These are phyloP conservation scores for Trichoderma sp. DNA, from an alignment of 2,329 filamentous ascomycete genomes.

Conservation along the genomic window DNA sequence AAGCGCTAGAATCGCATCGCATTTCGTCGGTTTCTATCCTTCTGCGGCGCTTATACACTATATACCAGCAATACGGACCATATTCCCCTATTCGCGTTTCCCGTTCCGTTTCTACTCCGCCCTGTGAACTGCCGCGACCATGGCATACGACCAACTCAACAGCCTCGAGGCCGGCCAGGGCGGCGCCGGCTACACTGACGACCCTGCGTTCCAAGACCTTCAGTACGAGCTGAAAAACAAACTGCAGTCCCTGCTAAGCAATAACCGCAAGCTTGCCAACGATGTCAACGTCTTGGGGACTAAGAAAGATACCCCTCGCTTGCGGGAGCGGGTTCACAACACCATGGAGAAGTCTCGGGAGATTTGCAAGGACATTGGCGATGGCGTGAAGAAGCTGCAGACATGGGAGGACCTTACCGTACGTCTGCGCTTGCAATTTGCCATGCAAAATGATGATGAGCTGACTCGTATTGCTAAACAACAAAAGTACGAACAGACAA, in stretches of 20 bases:
- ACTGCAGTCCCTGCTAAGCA: conserved; percentile 84
- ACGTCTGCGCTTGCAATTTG: conserved; percentile 35
- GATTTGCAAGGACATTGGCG: conserved; percentile 87
- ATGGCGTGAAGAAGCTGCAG: conserved; percentile 90
- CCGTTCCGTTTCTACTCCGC: not conserved
- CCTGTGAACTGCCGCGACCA: conserved; percentile 39
- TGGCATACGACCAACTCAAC: conserved; percentile 91
- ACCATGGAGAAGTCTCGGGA: conserved; percentile 83
- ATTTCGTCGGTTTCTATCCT: not conserved
- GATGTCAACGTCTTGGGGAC: conserved; percentile 87
- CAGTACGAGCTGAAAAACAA: conserved; percentile 83
- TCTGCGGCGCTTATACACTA: not conserved
- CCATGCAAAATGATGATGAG: not conserved
- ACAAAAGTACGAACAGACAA: conserved; percentile 95
- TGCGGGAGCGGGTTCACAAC: conserved; percentile 87
- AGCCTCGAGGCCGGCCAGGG: conserved; percentile 76
- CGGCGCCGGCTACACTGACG: conserved; percentile 77
- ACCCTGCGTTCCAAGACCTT: conserved; percentile 85
- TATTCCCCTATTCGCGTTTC: not conserved
- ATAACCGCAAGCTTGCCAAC: conserved; percentile 80
- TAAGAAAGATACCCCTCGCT: conserved; percentile 84
- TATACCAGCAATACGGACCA: not conserved
- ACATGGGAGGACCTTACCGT: conserved; percentile 83
- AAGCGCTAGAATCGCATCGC: conserved; percentile 19
- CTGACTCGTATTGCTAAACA: conserved; percentile 55